Conservation (phyloP, 495 filamentous ascomycete genomes). For the Aspergillus olivimuriae region DNA sequence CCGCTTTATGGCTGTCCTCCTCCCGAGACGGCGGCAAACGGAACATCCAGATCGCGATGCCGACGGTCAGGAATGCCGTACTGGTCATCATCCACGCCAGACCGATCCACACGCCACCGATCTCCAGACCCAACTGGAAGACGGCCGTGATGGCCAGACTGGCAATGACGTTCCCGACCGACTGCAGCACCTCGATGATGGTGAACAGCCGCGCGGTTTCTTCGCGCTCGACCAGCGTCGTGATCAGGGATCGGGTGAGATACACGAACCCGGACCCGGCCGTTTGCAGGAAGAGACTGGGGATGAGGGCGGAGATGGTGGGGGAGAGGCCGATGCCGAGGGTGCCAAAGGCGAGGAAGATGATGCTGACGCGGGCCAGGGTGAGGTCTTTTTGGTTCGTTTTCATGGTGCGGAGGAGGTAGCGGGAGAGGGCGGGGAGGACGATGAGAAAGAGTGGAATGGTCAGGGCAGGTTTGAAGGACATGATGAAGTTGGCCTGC, state of each 20-base stretch:
- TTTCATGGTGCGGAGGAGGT: slow-evolving; percentile 30
- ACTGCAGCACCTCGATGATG: slow-evolving; percentile 51
- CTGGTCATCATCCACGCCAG: slow-evolving; percentile 50
- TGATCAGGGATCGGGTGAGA: slow-evolving; percentile 44
- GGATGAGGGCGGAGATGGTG: slow-evolving; percentile 29
- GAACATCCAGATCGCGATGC: slow-evolving; percentile 33
- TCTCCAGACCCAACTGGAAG: slow-evolving; percentile 44
- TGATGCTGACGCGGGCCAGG: slow-evolving; percentile 42
- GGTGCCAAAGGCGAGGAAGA: slow-evolving; percentile 39
- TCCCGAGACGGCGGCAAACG: slow-evolving; percentile 21
- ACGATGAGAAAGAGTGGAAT: slow-evolving; percentile 45
- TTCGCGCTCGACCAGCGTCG: slow-evolving; percentile 44
- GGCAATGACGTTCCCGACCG: slow-evolving; percentile 46
- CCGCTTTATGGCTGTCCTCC: slow-evolving; percentile 4
- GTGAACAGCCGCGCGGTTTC: slow-evolving; percentile 52
- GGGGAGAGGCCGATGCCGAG: slow-evolving; percentile 43
- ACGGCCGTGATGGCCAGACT: slow-evolving; percentile 46
- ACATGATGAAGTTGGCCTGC: slow-evolving; percentile 47
- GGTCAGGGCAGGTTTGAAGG: slow-evolving; percentile 42
- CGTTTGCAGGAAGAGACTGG: slow-evolving; percentile 41
- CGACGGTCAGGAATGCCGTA: slow-evolving; percentile 32
- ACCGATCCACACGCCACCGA: slow-evolving; percentile 47
- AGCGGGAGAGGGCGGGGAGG: slow-evolving; percentile 36
- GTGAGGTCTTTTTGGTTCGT: slow-evolving; percentile 45
- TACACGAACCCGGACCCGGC: slow-evolving; percentile 44